Conservation (phyloP, 768 basidiomycete genomes). For the Pisolithus orientalis region DNA sequence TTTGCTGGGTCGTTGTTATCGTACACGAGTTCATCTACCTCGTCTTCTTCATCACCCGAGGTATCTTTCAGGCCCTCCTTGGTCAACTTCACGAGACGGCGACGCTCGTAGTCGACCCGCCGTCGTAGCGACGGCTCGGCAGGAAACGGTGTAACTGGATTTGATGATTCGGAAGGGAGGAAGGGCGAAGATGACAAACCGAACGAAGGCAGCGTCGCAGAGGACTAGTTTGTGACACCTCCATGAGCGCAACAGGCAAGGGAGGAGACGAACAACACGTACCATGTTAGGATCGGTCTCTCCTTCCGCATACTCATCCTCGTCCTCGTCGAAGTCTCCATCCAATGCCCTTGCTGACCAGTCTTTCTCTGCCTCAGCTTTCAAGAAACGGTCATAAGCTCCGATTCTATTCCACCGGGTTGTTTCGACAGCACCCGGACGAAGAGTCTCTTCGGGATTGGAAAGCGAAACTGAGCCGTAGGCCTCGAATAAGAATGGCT, state of each 20-base stretch:
- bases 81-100: constrained; percentile 22
- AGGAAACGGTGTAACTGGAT: constrained; percentile 26
- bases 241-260: neutral
- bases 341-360: constrained; percentile 11
- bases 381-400: constrained; percentile 21
- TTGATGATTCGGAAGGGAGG: constrained; percentile 14
- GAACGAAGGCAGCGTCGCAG: constrained; percentile 21
- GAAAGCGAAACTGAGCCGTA: constrained; percentile 32
- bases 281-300: constrained; percentile 25
- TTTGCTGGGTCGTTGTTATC: constrained; percentile 17
- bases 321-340: constrained; percentile 15
- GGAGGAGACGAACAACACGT: neutral
- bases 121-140: constrained; percentile 19
- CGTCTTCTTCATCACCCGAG: constrained; percentile 17
- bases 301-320: constrained; percentile 18
- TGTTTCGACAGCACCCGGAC: constrained; percentile 18
- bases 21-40: constrained; percentile 12
- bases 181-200: constrained; percentile 20
- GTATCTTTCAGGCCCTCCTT: constrained; percentile 24
- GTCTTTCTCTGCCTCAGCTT: constrained; percentile 24
- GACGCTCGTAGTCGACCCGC: constrained; percentile 26
- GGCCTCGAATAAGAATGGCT: constrained; percentile 55
- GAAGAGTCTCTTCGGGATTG: constrained; percentile 16
- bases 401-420: constrained; percentile 26
- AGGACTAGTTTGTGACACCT: constrained; percentile 13